Evolutionary conservation across 179 eudicot species (phyloP), one percentile per base, ranked within the genome.

Genomic region (Drosera spatulata): DNA sequence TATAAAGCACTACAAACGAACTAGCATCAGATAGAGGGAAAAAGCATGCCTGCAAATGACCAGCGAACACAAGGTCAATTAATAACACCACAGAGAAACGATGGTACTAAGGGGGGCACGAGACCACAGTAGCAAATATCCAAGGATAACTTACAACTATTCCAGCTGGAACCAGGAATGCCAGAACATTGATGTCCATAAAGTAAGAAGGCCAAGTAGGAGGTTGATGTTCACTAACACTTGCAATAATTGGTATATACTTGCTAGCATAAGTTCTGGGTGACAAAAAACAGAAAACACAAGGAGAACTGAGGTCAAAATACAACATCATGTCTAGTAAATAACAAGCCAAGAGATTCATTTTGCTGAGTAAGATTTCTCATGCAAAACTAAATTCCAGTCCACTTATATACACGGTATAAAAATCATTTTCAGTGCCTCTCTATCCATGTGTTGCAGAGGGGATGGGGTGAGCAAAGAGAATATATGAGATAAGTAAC

Each of bases 151-250:
- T 85, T 86, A 85, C 99, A 72, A 93, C 67, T 61, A 93, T 89
- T 72, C 97, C 99, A 71, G 99, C 95, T 22, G 97, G 99, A 71
- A 93, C 99, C 82, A 93, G 67, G 79, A 93, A 86, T 41, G 99
- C 99, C 85, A 93, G 75, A 54, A 93, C 95, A 71, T 93, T 93
- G 43, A 93, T 86, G 76, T 93, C 99, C 99, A 93, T 93, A 69
- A 93, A 93, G 76, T 93, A 93, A 41, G 97, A 93, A 33, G 99
- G 99, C 99, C 99, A 93, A 41, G 99, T 93, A 70, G 99, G 99
- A 0, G 99, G 99, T 67, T 93, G 99, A 76, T 93, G 99, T 74
- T 93, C 99, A 76, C 99, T 93, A 67, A 93, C 99, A 81, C 99
- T 93, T 53, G 99, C 99, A 67, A 93, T 89, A 67, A 93, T 93